A percentile compares a stretch with the other conserved stretches of the same genome.
phyloP scores from a whole-genome alignment of 192 early-diverging fungal species.

The Gonapodya prolifera region DNA sequence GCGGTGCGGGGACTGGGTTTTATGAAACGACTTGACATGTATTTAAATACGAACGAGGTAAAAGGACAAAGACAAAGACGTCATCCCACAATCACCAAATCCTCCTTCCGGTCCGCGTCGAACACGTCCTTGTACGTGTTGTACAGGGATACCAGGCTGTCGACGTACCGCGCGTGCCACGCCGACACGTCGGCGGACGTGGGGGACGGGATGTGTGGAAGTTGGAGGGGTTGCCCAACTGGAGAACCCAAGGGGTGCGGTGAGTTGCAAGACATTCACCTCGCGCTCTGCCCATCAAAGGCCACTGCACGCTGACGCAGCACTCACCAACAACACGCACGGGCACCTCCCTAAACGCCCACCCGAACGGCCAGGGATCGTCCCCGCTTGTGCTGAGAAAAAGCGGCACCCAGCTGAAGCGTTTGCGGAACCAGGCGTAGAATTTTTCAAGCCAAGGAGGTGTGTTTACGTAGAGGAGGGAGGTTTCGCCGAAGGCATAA shows the following conservation, averaged over 20 bases:
- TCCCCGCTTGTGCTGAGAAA: neutral
- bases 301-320: too few species aligned
- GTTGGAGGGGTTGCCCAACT: neutral
- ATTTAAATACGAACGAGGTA: too few species aligned
- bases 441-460: neutral
- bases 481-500: neutral
- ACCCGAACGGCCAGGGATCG: neutral
- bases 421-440: neutral
- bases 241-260: neutral
- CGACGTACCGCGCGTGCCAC: neutral
- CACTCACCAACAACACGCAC: neutral
- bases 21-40: too few species aligned
- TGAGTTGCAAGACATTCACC: neutral
- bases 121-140: neutral
- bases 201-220: neutral
- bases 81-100: neutral
- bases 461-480: neutral
- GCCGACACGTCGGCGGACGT: neutral
- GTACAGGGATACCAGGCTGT: neutral
- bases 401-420: neutral
- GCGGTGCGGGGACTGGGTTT: too few species aligned
- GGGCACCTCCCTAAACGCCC: neutral
- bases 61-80: neutral
- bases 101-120: neutral
- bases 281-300: neutral